Evolutionary conservation across 2,329 filamentous ascomycete species (phyloP).

Genomic region (Sporothrix brasiliensis): DNA sequence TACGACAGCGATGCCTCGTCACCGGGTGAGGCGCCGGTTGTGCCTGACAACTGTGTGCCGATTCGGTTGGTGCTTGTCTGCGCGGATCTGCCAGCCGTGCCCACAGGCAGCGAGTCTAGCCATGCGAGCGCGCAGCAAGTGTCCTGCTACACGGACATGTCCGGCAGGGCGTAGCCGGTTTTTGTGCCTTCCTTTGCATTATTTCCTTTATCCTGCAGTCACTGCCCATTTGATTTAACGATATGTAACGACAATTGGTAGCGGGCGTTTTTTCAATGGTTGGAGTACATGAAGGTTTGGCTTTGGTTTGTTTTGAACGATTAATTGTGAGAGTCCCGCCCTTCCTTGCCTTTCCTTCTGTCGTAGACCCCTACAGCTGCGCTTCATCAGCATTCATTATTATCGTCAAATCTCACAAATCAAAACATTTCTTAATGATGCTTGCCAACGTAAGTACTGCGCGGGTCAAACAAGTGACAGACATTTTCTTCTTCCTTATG

Average conservation of each 20-base stretch:
- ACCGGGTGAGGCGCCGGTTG: slow-evolving; percentile 30
- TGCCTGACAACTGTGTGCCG: slow-evolving; percentile 49
- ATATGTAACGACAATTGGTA: neutral
- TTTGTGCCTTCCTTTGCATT: neutral
- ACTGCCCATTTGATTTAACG: neutral
- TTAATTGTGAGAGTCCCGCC: neutral
- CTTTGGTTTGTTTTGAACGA: neutral
- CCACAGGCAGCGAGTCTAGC: slow-evolving; percentile 44
- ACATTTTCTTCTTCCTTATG: neutral
- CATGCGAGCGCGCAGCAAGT: slow-evolving; percentile 47
- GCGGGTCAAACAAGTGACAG: neutral
- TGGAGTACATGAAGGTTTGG: neutral
- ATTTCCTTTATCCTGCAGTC: neutral
- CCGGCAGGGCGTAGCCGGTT: neutral
- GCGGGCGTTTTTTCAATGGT: slow-evolving; percentile 6
- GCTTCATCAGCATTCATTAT: neutral
- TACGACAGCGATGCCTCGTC: slow-evolving; percentile 37
- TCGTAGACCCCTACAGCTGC: slow-evolving; percentile 7
- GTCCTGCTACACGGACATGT: slow-evolving; percentile 45
- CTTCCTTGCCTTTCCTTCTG: neutral
- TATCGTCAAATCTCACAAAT: neutral
- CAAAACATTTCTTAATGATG: neutral
- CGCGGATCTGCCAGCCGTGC: slow-evolving; percentile 42
- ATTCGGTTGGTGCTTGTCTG: slow-evolving; percentile 52
- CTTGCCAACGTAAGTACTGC: neutral